These are phyloP conservation scores for Mycogone perniciosa DNA, from an alignment of 2,329 filamentous ascomycete genomes.

Conservation along the genomic window DNA sequence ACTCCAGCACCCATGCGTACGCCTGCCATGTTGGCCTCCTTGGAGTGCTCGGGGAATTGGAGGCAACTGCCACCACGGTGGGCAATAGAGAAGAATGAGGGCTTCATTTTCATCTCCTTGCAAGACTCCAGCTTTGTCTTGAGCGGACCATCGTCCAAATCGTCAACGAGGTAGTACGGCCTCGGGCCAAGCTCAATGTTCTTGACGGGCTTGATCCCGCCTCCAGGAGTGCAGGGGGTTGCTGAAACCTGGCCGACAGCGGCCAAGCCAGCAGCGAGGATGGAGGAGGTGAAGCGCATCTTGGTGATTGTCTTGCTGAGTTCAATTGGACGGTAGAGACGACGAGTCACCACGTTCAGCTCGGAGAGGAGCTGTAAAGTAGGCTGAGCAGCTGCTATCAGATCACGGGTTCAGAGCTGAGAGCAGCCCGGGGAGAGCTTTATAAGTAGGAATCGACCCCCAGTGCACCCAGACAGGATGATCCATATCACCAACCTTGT, in stretches of 20 bases:
- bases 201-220: constrained; percentile 31
- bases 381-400: neutral
- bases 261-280: constrained; percentile 26
- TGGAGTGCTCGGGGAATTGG: constrained; percentile 58
- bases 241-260: constrained; percentile 22
- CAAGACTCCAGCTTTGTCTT: constrained; percentile 56
- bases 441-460: neutral
- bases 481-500: no score
- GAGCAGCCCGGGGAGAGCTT: neutral
- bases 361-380: neutral
- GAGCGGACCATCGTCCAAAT: constrained; percentile 54
- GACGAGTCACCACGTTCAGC: neutral
- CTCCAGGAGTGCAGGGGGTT: constrained; percentile 17
- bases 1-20: constrained; percentile 62
- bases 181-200: constrained; percentile 55
- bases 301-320: neutral
- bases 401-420: no score
- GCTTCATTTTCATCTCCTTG: constrained; percentile 45
- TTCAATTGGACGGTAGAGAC: neutral
- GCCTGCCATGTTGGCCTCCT: constrained; percentile 53
- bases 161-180: constrained; percentile 57
- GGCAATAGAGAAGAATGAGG: constrained; percentile 52
- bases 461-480: neutral
- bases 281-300: constrained; percentile 28
- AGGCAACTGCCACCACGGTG: constrained; percentile 58